Base-by-base conservation (phyloP, 2,329 filamentous ascomycete species). In the Alternaria viburni region DNA sequence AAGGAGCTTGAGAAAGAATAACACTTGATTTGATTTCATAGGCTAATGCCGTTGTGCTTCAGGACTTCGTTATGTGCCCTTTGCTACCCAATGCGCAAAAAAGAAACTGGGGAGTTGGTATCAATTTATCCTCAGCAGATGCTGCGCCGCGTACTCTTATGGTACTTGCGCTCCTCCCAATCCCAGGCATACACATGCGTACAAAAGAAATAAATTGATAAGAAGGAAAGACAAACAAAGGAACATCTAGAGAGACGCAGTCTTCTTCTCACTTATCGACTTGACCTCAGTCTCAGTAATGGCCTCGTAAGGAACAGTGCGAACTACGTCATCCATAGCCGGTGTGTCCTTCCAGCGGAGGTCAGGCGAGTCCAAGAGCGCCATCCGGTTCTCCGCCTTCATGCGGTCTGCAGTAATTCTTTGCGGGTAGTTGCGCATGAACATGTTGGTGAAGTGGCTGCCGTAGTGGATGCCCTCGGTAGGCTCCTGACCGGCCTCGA, bases 361-460 rank as follows among this genome's bases (percentile, higher is more conserved):
- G 6, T 23, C 49, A 8, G 61, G 50, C n/a, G 57, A 56, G 9
- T 63, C 32, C 19, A 63, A 47, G 15, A 63, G 17, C 3, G 45
- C 45, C 61, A 63, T 60, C 15, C 61, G 56, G 8, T 36, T 45
- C 28, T 63, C 61, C 13, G 57, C 57, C 26, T 17, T 60, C 45
- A 63, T 63, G 0, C 57, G 26, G 3, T 59, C 26, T 13, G 61
- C 61, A 10, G 57, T 63, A 4, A 63, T 56, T 3, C 61, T 54
- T 28, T 59, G 21, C 6, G 61, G 61, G n/a, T 63, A 63, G 32
- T 63, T 63, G 15, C 61, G 57, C 61, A 63, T 63, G 10, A 63
- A 63, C 61, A 63, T 63, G 51, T 63, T 63, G 8, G 61, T 63
- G 13, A 63, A 63, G 45, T 63, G 61, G 2, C 21, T 60, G 13